These are phyloP conservation scores for Phytophthora ramorum DNA, from an alignment of 352 stramenopile genomes.

Conservation along the genomic window DNA sequence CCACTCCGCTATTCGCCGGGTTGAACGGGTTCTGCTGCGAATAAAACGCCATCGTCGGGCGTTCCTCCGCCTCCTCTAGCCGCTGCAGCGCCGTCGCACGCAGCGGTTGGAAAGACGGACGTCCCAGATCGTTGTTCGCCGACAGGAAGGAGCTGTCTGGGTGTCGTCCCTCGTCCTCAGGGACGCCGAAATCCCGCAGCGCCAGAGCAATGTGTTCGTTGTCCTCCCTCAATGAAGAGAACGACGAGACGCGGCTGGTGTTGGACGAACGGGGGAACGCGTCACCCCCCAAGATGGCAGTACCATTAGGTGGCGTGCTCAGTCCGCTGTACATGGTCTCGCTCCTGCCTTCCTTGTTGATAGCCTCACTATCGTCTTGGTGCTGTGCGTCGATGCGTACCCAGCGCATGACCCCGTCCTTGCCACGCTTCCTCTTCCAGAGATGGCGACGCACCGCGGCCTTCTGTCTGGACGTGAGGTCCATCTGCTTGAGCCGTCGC, in stretches of 20 bases:
- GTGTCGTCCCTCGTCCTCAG: slow-evolving; percentile 37
- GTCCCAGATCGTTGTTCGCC: slow-evolving; percentile 44
- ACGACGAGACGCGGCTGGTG: slow-evolving; percentile 47
- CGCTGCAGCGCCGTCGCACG: slow-evolving; percentile 79
- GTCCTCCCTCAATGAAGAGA: slow-evolving; percentile 66
- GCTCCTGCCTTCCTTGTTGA: slow-evolving; percentile 31
- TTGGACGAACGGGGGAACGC: slow-evolving; percentile 32
- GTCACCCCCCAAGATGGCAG: slow-evolving; percentile 40
- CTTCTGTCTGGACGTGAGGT: slow-evolving; percentile 83
- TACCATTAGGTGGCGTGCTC: slow-evolving; percentile 54
- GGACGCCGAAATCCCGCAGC: slow-evolving; percentile 77
- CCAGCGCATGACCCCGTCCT: slow-evolving; percentile 82
- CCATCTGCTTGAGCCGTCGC: slow-evolving; percentile 85
- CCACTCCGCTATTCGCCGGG: slow-evolving; percentile 37
- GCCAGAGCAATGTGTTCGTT: slow-evolving; percentile 81
- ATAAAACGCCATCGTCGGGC: slow-evolving; percentile 74
- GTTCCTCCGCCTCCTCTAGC: slow-evolving; percentile 81
- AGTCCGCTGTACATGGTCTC: slow-evolving; percentile 52
- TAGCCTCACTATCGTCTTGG: slow-evolving; percentile 36
- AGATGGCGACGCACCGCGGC: slow-evolving; percentile 77
- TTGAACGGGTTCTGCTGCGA: slow-evolving; percentile 77
- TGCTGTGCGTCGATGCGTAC: slow-evolving; percentile 76
- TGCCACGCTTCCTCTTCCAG: slow-evolving; percentile 76
- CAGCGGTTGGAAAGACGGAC: slow-evolving; percentile 73
- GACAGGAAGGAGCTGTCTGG: slow-evolving; percentile 52